Evolutionary conservation across 176 grass and related monocot genomes (phyloP).

Genomic region (Aegilops tauschii): DNA sequence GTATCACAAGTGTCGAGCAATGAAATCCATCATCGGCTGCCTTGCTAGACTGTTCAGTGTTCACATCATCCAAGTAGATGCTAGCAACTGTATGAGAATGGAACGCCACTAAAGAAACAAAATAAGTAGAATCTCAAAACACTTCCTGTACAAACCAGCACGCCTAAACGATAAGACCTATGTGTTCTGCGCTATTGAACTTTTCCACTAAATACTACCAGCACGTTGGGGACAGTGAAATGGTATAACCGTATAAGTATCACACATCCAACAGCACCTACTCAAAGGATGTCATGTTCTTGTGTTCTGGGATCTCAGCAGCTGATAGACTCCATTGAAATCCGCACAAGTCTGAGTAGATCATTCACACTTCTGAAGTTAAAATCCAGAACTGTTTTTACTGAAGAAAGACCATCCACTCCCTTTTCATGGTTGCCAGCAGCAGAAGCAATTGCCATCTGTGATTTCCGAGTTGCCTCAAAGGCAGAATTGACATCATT

Average conservation of each 20-base stretch:
- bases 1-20: neutral
- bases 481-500: constrained; percentile 85
- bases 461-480: constrained; percentile 91
- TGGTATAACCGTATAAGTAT: neutral
- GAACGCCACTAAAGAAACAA: constrained; percentile 6
- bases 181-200: constrained; percentile 16
- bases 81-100: constrained; percentile 16
- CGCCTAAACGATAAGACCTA: constrained; percentile 20
- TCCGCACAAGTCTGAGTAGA: constrained; percentile 74
- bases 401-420: constrained; percentile 54
- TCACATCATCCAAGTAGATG: constrained; percentile 34
- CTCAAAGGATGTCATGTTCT: constrained; percentile 23
- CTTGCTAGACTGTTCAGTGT: neutral
- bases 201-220: constrained; percentile 25
- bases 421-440: constrained; percentile 47
- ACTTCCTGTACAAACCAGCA: constrained; percentile 41
- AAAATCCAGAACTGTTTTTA: constrained; percentile 90
- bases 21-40: constrained; percentile 33
- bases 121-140: constrained; percentile 16
- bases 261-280: constrained; percentile 8
- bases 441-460: constrained; percentile 65
- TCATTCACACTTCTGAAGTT: constrained; percentile 85
- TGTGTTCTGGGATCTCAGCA: constrained; percentile 33
- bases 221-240: neutral
- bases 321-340: constrained; percentile 89